Conservation (phyloP, 2,329 filamentous ascomycete species). For the Cordyceps tenuipes region DNA sequence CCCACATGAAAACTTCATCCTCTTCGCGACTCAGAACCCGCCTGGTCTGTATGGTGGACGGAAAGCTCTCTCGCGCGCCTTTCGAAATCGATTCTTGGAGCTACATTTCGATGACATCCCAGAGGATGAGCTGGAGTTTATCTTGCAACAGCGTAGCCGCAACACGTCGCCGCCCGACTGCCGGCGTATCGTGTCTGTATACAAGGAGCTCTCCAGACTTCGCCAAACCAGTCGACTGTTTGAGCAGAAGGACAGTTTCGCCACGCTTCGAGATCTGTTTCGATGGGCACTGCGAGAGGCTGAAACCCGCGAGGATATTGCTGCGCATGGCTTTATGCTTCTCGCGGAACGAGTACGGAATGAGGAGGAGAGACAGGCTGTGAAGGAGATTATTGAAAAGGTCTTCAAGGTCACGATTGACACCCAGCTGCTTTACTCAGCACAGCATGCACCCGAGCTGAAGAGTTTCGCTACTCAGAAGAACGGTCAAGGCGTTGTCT, state of each 20-base stretch:
- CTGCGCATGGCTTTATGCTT: slow-evolving; percentile 90
- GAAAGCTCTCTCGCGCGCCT: slow-evolving; percentile 87
- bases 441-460: slow-evolving; percentile 48
- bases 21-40: slow-evolving; percentile 97
- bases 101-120: slow-evolving; percentile 98
- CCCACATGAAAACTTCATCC: slow-evolving; percentile 91
- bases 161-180: slow-evolving; percentile 87
- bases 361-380: slow-evolving; percentile 71
- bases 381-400: slow-evolving; percentile 81
- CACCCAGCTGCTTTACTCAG: slow-evolving; percentile 62
- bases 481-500: slow-evolving; percentile 65
- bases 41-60: slow-evolving; percentile 90
- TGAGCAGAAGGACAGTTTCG: slow-evolving; percentile 95
- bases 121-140: slow-evolving; percentile 84
- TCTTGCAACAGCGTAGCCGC: slow-evolving; percentile 78
- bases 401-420: slow-evolving; percentile 84
- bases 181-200: slow-evolving; percentile 82
- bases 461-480: slow-evolving; percentile 35
- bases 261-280: slow-evolving; percentile 90
- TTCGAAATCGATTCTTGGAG: slow-evolving; percentile 94
- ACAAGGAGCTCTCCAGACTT: slow-evolving; percentile 81
- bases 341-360: slow-evolving; percentile 93
- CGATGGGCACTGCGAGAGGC: slow-evolving; percentile 84
- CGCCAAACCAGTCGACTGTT: slow-evolving; percentile 88
- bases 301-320: slow-evolving; percentile 80